These are phyloP conservation scores for Trebouxia sp. DNA, from an alignment of 139 green algal species.

Conservation along the genomic window DNA sequence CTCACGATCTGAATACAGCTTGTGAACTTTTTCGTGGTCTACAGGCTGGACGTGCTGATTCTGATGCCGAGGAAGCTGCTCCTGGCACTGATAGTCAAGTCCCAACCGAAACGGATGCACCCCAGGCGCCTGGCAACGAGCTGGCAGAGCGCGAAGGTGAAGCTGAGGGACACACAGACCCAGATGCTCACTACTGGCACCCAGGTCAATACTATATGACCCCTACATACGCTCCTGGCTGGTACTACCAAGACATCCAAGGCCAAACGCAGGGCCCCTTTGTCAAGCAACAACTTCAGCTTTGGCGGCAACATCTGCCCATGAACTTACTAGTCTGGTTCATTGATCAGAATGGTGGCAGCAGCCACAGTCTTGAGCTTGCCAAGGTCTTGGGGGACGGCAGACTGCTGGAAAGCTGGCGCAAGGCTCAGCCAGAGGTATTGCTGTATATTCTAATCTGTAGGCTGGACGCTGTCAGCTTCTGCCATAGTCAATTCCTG, in stretches of 20 bases:
- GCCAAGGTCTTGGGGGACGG: slow-evolving; percentile 22
- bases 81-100: neutral
- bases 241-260: slow-evolving; percentile 29
- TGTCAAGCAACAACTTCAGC: slow-evolving; percentile 25
- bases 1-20: no score
- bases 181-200: neutral
- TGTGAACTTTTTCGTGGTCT: no score
- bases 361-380: neutral
- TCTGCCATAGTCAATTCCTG: no score
- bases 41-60: no score
- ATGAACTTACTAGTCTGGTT: slow-evolving; percentile 33
- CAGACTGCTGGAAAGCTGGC: slow-evolving; percentile 8
- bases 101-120: neutral
- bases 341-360: slow-evolving; percentile 13
- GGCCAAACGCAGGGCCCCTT: slow-evolving; percentile 27
- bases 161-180: neutral
- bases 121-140: neutral
- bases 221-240: neutral
- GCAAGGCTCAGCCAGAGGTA: neutral
- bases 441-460: no score
- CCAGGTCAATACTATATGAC: neutral
- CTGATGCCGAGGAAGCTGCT: neutral
- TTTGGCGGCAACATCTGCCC: slow-evolving; percentile 30
- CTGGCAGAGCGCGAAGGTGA: neutral
- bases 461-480: no score